Evolutionary conservation across 441 rosid genomes (phyloP).

Genomic region (Rhodomyrtus psidioides): DNA sequence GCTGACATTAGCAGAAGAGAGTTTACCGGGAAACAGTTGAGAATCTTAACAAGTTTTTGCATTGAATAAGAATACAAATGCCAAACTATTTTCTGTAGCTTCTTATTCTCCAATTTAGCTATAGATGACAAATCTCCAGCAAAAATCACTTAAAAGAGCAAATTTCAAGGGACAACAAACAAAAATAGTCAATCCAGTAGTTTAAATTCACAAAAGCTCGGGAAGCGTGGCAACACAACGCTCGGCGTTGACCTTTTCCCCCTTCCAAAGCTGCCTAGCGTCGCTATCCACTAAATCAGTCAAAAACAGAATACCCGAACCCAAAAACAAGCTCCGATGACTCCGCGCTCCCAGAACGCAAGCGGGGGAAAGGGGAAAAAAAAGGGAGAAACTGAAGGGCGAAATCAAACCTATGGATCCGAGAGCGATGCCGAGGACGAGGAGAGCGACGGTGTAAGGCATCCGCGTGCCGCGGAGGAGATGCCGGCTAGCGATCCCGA

Average conservation of each 20-base stretch:
- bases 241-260: neutral
- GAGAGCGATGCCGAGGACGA: constrained; percentile 67
- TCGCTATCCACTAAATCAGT: neutral
- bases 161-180: neutral
- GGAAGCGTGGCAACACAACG: neutral
- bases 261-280: neutral
- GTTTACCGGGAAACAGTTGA: neutral
- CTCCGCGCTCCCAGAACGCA: neutral
- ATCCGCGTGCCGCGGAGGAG: constrained; percentile 78
- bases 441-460: constrained; percentile 88
- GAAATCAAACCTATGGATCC: constrained; percentile 63
- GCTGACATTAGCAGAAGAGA: neutral
- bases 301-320: neutral
- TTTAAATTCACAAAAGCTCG: neutral
- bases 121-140: neutral
- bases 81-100: neutral
- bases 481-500: constrained; percentile 76
- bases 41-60: neutral
- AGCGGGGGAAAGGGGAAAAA: no score
- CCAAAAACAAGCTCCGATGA: neutral
- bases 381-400: neutral
- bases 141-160: neutral
- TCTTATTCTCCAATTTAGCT: neutral
- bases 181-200: neutral
- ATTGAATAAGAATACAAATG: neutral